A percentile compares a stretch with the other conserved stretches of the same genome.
Evolutionary conservation across 1,284 basidiomycete genomes (phyloP).

Genomic region (Cryptococcus maquisensis): DNA sequence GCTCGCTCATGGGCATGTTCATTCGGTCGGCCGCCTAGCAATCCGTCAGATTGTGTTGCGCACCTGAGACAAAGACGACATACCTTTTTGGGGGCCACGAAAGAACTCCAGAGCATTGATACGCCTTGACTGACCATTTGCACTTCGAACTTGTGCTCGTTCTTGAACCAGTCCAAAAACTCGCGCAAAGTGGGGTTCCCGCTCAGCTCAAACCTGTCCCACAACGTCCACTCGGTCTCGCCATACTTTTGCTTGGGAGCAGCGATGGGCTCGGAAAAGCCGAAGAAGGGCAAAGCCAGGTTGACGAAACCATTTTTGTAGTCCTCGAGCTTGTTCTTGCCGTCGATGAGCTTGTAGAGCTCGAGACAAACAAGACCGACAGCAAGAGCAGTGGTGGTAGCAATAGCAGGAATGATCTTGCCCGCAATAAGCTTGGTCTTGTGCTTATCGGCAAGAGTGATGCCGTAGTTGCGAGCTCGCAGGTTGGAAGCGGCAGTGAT

Average conservation of each 20-base stretch:
- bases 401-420: constrained; percentile 99
- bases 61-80: constrained; percentile 19
- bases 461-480: constrained; percentile 92
- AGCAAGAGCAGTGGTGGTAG: constrained; percentile 93
- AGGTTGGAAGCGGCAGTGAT: constrained; percentile 98
- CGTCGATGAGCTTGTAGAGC: constrained; percentile 97
- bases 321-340: constrained; percentile 84
- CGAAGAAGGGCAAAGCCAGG: constrained; percentile 96
- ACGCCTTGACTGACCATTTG: constrained; percentile 96
- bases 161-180: constrained; percentile 79
- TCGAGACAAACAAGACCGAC: constrained; percentile 95
- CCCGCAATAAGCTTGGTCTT: constrained; percentile 98
- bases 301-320: constrained; percentile 99
- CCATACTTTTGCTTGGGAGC: constrained; percentile 88
- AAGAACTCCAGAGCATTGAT: constrained; percentile 96
- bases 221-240: constrained; percentile 89
- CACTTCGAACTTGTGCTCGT: constrained; percentile 79
- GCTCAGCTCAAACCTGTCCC: constrained; percentile 94
- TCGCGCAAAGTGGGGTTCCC: constrained; percentile 85
- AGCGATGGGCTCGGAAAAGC: constrained; percentile 95
- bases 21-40: constrained; percentile 78
- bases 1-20: constrained; percentile 80
- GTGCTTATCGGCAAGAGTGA: constrained; percentile 82
- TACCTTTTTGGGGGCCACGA: constrained; percentile 85
- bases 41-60: not conserved